Percentiles rank a stretch among this genome's conserved stretches.
Conservation (phyloP, 345 rosid genomes). For the Eucalyptus albens region DNA sequence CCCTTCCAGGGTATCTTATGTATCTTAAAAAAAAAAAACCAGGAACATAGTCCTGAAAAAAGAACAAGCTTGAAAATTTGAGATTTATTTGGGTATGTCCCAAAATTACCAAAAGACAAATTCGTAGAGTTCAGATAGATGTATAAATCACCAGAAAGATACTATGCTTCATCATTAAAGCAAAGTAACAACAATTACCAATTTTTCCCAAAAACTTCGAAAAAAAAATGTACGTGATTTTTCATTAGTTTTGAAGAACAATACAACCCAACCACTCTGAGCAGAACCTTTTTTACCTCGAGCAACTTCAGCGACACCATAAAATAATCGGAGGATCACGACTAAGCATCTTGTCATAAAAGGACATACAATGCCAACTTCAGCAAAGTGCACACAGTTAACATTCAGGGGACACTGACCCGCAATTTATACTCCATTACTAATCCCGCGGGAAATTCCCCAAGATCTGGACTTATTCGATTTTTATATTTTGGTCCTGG, state of each 20-base stretch:
- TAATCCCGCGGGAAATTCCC: neutral
- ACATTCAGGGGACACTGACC: neutral
- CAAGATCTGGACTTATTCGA: neutral
- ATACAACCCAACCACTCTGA: neutral
- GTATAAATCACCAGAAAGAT: neutral
- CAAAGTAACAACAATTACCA: neutral
- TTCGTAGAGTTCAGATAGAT: neutral
- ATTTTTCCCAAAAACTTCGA: fast-evolving
- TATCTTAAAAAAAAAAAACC: neutral
- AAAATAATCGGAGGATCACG: neutral
- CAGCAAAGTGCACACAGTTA: neutral
- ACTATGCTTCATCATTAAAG: neutral
- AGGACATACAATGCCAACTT: neutral
- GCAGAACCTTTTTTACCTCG: neutral
- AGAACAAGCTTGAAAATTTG: neutral
- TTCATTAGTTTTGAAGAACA: neutral
- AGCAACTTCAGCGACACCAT: neutral
- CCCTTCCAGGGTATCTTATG: neutral
- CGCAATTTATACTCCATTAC: neutral
- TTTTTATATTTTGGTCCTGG: neutral
- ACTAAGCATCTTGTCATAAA: neutral
- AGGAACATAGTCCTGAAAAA: neutral
- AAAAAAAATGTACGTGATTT: neutral
- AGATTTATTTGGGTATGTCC: neutral
- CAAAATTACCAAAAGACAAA: neutral